Percentiles rank a stretch among this genome's conserved stretches.
phyloP scores from a whole-genome alignment of 2,329 filamentous ascomycete species.

The Fusarium proliferatum region DNA sequence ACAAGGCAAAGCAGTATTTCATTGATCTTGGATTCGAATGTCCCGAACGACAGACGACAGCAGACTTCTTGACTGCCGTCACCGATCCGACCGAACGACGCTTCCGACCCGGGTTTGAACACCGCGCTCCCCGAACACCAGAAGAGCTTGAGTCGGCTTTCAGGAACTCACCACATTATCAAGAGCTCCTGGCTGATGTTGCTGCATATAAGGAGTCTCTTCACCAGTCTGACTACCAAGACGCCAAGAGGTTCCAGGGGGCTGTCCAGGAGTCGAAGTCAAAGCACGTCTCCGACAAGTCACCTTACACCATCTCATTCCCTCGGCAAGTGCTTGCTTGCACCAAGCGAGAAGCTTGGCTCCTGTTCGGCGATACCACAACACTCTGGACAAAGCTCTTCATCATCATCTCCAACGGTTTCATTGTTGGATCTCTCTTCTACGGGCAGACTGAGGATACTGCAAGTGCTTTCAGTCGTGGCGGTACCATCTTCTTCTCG shows the following conservation, averaged over 20 bases:
- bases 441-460: constrained; percentile 72
- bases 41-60: constrained; percentile 73
- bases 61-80: constrained; percentile 50
- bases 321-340: constrained; percentile 74
- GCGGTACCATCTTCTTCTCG: constrained; percentile 60
- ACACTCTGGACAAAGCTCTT: constrained; percentile 83
- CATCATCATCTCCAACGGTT: constrained; percentile 77
- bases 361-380: constrained; percentile 78
- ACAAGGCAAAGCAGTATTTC: constrained; percentile 74
- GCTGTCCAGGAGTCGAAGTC: constrained; percentile 78
- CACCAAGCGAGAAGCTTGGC: constrained; percentile 80
- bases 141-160: constrained; percentile 76
- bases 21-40: constrained; percentile 75
- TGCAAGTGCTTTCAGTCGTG: constrained; percentile 68
- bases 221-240: constrained; percentile 64
- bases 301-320: constrained; percentile 81
- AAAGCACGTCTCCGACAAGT: constrained; percentile 73
- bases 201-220: constrained; percentile 58
- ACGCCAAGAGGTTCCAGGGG: constrained; percentile 73
- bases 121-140: constrained; percentile 73
- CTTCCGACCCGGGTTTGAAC: constrained; percentile 72
- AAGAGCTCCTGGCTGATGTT: constrained; percentile 69
- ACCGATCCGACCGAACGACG: constrained; percentile 73
- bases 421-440: constrained; percentile 84
- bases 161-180: constrained; percentile 68